These are phyloP conservation scores for Sicyos edulis DNA, from an alignment of 306 rosid species.

Conservation along the genomic window DNA sequence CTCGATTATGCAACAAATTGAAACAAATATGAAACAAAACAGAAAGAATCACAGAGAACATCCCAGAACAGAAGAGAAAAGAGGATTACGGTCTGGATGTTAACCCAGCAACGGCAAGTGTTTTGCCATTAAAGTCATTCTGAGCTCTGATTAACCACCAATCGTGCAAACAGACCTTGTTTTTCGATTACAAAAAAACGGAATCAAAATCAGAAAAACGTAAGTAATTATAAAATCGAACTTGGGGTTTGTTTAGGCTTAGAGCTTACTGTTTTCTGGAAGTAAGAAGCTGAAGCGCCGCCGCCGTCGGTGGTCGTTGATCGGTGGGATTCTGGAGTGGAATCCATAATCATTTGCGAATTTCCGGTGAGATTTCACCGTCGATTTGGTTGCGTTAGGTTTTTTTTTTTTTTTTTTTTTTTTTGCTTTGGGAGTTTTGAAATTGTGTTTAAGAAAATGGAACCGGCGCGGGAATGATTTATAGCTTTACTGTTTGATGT, in stretches of 20 bases:
- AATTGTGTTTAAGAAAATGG: neutral
- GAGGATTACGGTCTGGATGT: constrained; percentile 39
- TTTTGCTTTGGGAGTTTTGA: neutral
- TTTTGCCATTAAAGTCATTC: constrained; percentile 32
- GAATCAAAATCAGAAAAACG: neutral
- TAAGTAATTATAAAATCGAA: neutral
- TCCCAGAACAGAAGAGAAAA: constrained; percentile 20
- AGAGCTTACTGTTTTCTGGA: constrained; percentile 17
- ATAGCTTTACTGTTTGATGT: neutral
- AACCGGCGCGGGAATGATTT: constrained; percentile 7
- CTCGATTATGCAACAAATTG: neutral
- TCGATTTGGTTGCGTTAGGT: neutral
- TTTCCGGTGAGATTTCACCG: neutral
- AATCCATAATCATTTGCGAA: neutral
- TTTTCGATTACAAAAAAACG: neutral
- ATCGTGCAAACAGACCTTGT: constrained; percentile 44
- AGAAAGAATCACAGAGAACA: neutral
- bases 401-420: too few species aligned
- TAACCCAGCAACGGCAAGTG: constrained; percentile 54
- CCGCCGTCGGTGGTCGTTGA: neutral
- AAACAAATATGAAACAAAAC: neutral
- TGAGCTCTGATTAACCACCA: constrained; percentile 60
- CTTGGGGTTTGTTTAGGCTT: neutral
- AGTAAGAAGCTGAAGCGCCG: constrained; percentile 4
- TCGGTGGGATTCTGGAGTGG: neutral